Evolutionary conservation across 306 rosid species (phyloP).

Genomic region (Elaeagnus macrophylla): DNA sequence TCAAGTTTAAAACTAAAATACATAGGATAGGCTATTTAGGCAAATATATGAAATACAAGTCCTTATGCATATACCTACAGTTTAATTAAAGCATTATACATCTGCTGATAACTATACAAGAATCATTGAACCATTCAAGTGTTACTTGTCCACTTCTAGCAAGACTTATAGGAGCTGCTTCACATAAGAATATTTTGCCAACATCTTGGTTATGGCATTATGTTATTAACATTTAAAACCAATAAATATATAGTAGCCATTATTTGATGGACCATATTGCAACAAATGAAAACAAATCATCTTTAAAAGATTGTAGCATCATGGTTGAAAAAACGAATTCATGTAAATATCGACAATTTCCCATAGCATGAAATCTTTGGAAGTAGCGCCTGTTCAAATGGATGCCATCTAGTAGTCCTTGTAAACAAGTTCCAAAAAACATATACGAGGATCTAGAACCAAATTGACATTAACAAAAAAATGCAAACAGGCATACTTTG

Average conservation of each 20-base stretch:
- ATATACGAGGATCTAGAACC: background rate
- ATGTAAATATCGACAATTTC: no score
- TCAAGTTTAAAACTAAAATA: no score
- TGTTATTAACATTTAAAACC: background rate
- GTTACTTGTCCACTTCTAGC: background rate
- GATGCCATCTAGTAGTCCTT: no score
- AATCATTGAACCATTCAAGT: slow-evolving; percentile 2
- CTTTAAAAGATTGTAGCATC: no score
- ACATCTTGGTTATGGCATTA: background rate
- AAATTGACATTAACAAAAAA: background rate
- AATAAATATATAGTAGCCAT: background rate
- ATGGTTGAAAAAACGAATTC: no score
- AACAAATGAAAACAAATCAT: background rate
- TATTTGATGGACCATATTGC: background rate
- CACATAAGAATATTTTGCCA: background rate
- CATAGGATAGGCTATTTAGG: no score
- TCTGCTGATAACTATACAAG: background rate
- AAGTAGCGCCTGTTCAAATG: no score
- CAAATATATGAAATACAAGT: no score
- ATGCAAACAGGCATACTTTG: slow-evolving; percentile 51
- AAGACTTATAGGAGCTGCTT: no score
- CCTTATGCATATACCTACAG: slow-evolving; percentile 89
- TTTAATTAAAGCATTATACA: slow-evolving; percentile 4
- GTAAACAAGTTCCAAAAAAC: background rate
- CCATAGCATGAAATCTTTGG: no score